Percentiles rank a stretch among this genome's conserved stretches.
Evolutionary conservation across 768 basidiomycete species (phyloP).

Genomic region (Lentinula guzmanii): DNA sequence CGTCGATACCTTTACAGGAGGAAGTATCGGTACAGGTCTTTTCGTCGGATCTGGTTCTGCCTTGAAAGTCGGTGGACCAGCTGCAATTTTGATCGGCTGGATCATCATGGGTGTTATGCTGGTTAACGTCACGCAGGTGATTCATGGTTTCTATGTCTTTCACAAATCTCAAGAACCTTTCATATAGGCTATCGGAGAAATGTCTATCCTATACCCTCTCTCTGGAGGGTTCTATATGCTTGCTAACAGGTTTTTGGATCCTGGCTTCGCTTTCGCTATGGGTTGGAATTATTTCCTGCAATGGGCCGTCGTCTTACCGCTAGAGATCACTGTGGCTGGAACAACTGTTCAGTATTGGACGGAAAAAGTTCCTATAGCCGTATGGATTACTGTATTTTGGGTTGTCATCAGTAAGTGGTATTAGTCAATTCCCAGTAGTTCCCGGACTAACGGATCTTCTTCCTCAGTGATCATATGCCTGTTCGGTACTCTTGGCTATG

Average conservation of each 20-base stretch:
- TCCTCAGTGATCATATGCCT: slow-evolving; percentile 28
- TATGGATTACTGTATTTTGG: slow-evolving; percentile 41
- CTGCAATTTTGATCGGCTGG: slow-evolving; percentile 38
- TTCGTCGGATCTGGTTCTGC: slow-evolving; percentile 41
- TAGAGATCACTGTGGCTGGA: slow-evolving; percentile 40
- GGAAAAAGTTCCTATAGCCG: slow-evolving; percentile 30
- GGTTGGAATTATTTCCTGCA: slow-evolving; percentile 45
- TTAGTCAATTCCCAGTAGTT: background rate
- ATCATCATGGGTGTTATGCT: slow-evolving; percentile 41
- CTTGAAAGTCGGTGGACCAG: slow-evolving; percentile 33
- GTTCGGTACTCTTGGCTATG: slow-evolving; percentile 41
- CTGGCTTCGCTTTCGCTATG: slow-evolving; percentile 43
- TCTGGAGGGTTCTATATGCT: slow-evolving; percentile 45
- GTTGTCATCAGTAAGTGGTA: slow-evolving; percentile 26
- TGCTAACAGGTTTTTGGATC: slow-evolving; percentile 39
- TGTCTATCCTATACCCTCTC: slow-evolving; percentile 42
- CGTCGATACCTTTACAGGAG: slow-evolving; percentile 7
- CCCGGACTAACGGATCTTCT: background rate
- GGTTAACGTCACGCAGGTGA: slow-evolving; percentile 40
- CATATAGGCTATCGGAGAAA: slow-evolving; percentile 41
- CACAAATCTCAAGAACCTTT: background rate
- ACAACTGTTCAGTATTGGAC: slow-evolving; percentile 41
- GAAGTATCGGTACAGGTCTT: slow-evolving; percentile 44
- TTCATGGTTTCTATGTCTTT: background rate
- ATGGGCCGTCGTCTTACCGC: slow-evolving; percentile 38